These are phyloP conservation scores for Triticum turgidum DNA, from an alignment of 176 grass and related monocot species.

Conservation along the genomic window DNA sequence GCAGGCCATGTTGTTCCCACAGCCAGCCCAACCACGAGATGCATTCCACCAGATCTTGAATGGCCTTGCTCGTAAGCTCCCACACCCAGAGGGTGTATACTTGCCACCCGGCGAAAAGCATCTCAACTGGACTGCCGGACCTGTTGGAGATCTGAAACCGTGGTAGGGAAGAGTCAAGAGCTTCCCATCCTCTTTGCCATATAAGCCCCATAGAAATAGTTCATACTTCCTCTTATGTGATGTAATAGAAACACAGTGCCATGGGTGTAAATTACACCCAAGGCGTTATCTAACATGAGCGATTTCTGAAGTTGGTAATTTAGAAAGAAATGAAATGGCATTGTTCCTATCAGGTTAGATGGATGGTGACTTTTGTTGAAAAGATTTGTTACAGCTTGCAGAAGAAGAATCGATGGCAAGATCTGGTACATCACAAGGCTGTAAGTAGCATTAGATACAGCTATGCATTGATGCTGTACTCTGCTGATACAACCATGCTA, in stretches of 20 bases:
- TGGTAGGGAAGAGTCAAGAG: conserved; percentile 43
- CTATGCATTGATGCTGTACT: conserved; percentile 1
- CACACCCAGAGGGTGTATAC: conserved; percentile 63
- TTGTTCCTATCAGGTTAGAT: conserved; percentile 6
- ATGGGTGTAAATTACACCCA: conserved; percentile 42
- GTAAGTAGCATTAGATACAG: conserved; percentile 27
- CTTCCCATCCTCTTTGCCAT: background rate
- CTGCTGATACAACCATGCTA: conserved; percentile 10
- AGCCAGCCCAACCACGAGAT: conserved; percentile 77
- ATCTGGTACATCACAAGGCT: conserved; percentile 18
- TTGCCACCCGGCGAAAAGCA: conserved; percentile 49
- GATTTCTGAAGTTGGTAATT: conserved; percentile 23
- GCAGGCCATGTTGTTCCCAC: conserved; percentile 86
- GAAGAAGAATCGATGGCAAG: background rate
- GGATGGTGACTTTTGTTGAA: background rate
- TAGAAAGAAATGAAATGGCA: conserved; percentile 32
- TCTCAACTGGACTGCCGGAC: conserved; percentile 91
- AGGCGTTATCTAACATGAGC: conserved; percentile 26
- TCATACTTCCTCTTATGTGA: conserved; percentile 24
- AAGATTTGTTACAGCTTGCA: background rate
- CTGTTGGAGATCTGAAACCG: conserved; percentile 84
- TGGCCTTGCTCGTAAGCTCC: conserved; percentile 85
- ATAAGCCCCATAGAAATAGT: conserved; percentile 30
- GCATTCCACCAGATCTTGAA: conserved; percentile 98
- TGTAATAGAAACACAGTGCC: conserved; percentile 35